Evolutionary conservation across 176 grass and related monocot genomes (phyloP), one percentile per base, ranked within the genome.

Genomic region (Tillandsia fasciculata): DNA sequence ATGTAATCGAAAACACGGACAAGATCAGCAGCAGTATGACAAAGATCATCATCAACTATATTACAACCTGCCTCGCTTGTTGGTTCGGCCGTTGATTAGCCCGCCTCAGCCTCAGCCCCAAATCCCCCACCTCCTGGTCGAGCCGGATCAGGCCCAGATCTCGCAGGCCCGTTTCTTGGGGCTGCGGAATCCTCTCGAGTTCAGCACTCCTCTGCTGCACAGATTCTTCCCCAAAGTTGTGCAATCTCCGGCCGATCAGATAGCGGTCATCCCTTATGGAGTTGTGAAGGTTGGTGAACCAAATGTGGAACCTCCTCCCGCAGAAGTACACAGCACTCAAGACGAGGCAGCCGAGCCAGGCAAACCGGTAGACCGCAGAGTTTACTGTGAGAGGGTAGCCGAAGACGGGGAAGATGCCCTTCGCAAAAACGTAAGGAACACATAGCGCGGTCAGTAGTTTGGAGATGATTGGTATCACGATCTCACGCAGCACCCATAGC

Each of bases 251-350:
- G 63, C 95, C 95, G 28, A 99, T 84, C 56, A 99, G 90, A 79
- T 99, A 99, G 7, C 95, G 74, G 10, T 99, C 95, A 26, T 99
- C 95, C 70, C 95, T 77, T 14, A 99, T 99, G 24, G 95, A 90
- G 67, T 99, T 99, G 80, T 99, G 95, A 53, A 99, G 85, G 71
- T 94, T 94, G 70, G 87, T 90, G 76, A 99, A 99, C 95, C 95
- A 99, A 11, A 82, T 77, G 51, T 94, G 86, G 84, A 99, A 99
- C 28, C 95, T 82, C 75, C 82, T 93, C 29, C 71, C 90, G 17
- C 87, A 99, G 70, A 99, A 99, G 72, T 82, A 94, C 51, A 88
- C 14, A 0, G 71, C 14, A 0, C 80, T 94, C 74, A 94, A 90
- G 20, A 99, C 64, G 53, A 99, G 52, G 67, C 90, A 99, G 14